Conservation (phyloP, 2,329 filamentous ascomycete species). For the Rhynchosporium agropyri region DNA sequence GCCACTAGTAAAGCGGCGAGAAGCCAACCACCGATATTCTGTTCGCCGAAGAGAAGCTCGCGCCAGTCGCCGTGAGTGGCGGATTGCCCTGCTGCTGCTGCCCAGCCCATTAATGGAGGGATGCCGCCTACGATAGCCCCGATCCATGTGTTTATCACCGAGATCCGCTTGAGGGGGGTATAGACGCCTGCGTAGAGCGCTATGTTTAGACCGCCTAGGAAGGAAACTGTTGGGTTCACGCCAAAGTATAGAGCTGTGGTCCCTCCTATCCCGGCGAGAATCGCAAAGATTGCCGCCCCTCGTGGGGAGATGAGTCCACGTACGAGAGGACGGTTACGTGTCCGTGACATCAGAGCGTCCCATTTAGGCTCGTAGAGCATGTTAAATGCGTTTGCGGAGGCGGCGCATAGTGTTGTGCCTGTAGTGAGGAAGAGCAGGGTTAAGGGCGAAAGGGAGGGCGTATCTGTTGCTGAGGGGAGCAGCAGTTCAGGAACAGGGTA, state of each 20-base stretch:
- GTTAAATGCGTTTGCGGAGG: slow-evolving; percentile 90
- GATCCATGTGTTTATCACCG: slow-evolving; percentile 90
- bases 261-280: slow-evolving; percentile 70
- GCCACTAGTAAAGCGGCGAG: slow-evolving; percentile 82
- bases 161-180: slow-evolving; percentile 87
- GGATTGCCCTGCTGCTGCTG: slow-evolving; percentile 86
- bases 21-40: slow-evolving; percentile 81
- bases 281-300: slow-evolving; percentile 76
- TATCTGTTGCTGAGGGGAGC: slow-evolving; percentile 61
- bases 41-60: slow-evolving; percentile 73
- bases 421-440: slow-evolving; percentile 90
- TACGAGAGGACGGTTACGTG: slow-evolving; percentile 85
- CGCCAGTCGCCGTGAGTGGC: slow-evolving; percentile 76
- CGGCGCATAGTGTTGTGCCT: slow-evolving; percentile 86
- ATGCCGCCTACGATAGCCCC: slow-evolving; percentile 92
- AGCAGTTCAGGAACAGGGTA: slow-evolving; percentile 92
- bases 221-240: slow-evolving; percentile 91
- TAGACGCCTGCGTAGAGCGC: slow-evolving; percentile 88
- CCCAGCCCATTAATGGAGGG: slow-evolving; percentile 97
- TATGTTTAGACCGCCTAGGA: slow-evolving; percentile 83
- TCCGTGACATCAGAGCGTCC: slow-evolving; percentile 93
- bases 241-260: slow-evolving; percentile 79
- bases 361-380: slow-evolving; percentile 94
- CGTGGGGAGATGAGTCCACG: slow-evolving; percentile 73
- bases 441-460: slow-evolving; percentile 83